phyloP scores from a whole-genome alignment of 2,329 filamentous ascomycete species.

The Fusarium metavorans region DNA sequence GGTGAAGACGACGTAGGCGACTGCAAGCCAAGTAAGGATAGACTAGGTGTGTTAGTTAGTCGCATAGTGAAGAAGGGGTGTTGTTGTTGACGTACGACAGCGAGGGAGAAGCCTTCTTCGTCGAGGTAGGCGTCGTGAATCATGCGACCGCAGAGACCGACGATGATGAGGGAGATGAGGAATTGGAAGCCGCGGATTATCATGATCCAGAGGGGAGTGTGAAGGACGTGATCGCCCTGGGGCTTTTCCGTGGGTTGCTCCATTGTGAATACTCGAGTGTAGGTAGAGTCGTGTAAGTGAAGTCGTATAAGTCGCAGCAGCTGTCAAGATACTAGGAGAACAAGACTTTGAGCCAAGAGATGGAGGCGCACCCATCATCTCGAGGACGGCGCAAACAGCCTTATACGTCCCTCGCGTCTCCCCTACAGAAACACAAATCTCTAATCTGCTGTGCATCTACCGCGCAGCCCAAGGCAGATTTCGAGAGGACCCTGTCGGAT shows the following conservation, averaged over 20 bases:
- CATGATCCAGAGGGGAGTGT: slow-evolving; percentile 58
- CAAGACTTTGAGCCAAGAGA: neutral
- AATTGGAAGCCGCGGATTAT: slow-evolving; percentile 56
- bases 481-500: slow-evolving; percentile 28
- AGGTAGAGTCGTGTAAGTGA: slow-evolving; percentile 1
- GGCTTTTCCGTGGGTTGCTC: slow-evolving; percentile 31
- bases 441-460: neutral
- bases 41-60: slow-evolving; percentile 46
- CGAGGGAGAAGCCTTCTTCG: slow-evolving; percentile 35
- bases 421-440: neutral
- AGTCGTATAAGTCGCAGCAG: neutral
- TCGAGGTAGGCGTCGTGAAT: slow-evolving; percentile 47
- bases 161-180: slow-evolving; percentile 55
- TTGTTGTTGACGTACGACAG: slow-evolving; percentile 24
- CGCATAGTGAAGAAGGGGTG: no score
- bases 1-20: slow-evolving; percentile 56
- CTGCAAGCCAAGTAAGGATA: slow-evolving; percentile 59
- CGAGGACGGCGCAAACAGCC: slow-evolving; percentile 1
- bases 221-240: slow-evolving; percentile 48
- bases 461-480: slow-evolving; percentile 43
- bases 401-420: slow-evolving; percentile 5
- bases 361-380: neutral
- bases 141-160: slow-evolving; percentile 57
- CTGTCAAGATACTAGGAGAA: neutral
- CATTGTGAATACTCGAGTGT: slow-evolving; percentile 19